Evolutionary conservation across 208 protist species (phyloP).

Genomic region (Leishmania tarentolae): DNA sequence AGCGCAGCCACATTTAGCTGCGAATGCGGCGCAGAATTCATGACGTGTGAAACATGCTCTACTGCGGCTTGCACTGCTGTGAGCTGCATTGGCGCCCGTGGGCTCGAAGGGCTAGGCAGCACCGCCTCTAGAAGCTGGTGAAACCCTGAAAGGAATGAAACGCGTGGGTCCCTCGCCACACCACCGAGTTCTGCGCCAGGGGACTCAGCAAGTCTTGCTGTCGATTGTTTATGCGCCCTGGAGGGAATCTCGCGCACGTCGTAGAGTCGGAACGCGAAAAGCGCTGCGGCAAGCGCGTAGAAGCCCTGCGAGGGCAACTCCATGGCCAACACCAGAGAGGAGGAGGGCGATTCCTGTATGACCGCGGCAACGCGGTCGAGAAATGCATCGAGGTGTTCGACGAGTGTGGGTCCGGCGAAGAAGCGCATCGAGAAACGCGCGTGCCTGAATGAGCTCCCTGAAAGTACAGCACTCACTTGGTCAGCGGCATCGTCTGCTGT

Average conservation of each 20-base stretch:
- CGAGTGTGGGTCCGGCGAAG: slow-evolving; percentile 3
- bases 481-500: slow-evolving; percentile 18
- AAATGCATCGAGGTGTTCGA: slow-evolving; percentile 14
- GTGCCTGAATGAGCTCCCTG: slow-evolving; percentile 4
- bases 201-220: background rate
- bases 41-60: slow-evolving; percentile 4
- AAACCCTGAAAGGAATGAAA: slow-evolving; percentile 15
- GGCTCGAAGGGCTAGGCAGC: background rate
- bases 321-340: slow-evolving; percentile 21
- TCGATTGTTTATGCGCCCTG: background rate
- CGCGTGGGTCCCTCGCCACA: slow-evolving; percentile 3
- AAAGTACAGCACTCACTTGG: slow-evolving; percentile 8
- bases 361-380: slow-evolving; percentile 5
- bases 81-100: background rate
- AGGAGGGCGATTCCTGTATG: background rate
- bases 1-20: slow-evolving; percentile 13
- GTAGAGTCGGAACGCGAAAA: slow-evolving; percentile 24
- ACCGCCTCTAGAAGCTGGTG: slow-evolving; percentile 12
- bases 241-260: background rate
- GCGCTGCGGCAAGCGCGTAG: slow-evolving; percentile 23
- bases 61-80: slow-evolving; percentile 1
- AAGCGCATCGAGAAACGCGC: slow-evolving; percentile 11
- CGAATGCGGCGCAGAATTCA: background rate
- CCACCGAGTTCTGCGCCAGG: too few relatives aligned
- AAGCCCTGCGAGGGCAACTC: slow-evolving; percentile 20